Evolutionary conservation across 768 basidiomycete species (phyloP).

Genomic region (Mycena vitilis): DNA sequence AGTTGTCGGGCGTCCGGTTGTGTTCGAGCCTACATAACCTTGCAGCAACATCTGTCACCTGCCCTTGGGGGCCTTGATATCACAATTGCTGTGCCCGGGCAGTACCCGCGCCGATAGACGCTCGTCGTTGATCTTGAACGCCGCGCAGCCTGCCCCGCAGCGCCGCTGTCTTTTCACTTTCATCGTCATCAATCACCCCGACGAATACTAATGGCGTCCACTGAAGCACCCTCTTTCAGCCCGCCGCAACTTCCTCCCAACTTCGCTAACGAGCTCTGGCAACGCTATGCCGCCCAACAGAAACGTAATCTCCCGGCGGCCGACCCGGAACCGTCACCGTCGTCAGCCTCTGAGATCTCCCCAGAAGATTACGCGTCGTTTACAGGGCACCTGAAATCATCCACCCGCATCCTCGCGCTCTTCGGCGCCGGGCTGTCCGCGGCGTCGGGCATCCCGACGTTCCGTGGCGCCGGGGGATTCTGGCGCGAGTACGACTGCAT

Average conservation of each 20-base stretch:
- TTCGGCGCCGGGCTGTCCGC: conserved; percentile 28
- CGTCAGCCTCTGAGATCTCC: conserved; percentile 1
- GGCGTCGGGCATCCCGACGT: conserved; percentile 25
- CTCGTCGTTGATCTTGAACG: neutral
- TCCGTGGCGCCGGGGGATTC: conserved; percentile 25
- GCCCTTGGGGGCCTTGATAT: too few relatives aligned
- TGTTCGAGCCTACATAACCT: too few relatives aligned
- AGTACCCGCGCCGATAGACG: too few relatives aligned
- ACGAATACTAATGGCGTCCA: neutral
- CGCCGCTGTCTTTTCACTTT: neutral
- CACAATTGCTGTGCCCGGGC: too few relatives aligned
- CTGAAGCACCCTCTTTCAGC: neutral
- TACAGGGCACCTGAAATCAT: conserved; percentile 12
- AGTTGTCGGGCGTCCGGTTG: too few relatives aligned
- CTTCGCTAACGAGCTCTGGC: conserved; percentile 25
- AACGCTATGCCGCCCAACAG: conserved; percentile 15
- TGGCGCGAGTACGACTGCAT: conserved; percentile 28
- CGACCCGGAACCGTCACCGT: neutral
- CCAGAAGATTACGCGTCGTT: neutral
- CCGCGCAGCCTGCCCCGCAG: neutral
- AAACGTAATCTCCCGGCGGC: neutral
- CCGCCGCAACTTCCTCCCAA: conserved; percentile 20
- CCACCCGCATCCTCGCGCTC: conserved; percentile 21
- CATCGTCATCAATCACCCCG: neutral
- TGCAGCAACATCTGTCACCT: too few relatives aligned